phyloP scores from a whole-genome alignment of 345 rosid species.

The Camelina sativa region DNA sequence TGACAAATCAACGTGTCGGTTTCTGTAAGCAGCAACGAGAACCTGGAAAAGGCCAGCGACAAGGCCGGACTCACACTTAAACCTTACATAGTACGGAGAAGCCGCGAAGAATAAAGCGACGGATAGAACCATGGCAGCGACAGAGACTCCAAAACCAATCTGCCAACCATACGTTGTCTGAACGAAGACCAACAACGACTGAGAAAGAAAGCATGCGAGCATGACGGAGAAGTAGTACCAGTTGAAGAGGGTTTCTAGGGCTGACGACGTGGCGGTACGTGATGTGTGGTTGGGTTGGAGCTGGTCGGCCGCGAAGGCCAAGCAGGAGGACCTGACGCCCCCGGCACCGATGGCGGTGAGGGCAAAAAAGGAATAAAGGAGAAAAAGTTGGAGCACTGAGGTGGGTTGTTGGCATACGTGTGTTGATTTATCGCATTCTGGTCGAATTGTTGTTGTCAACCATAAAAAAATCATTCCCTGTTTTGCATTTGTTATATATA shows the following conservation, averaged over 20 bases:
- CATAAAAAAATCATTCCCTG: slow-evolving; percentile 56
- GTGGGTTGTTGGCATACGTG: slow-evolving; percentile 38
- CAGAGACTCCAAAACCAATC: slow-evolving; percentile 61
- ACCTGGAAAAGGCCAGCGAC: slow-evolving; percentile 58
- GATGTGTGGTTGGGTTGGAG: slow-evolving; percentile 28
- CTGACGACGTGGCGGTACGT: slow-evolving; percentile 19
- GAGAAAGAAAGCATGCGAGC: slow-evolving; percentile 40
- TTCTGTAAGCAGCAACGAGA: slow-evolving; percentile 45
- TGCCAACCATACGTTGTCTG: slow-evolving; percentile 63
- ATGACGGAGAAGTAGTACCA: slow-evolving; percentile 53
- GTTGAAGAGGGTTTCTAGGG: slow-evolving; percentile 53
- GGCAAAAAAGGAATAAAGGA: slow-evolving; percentile 49
- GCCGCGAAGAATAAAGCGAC: slow-evolving; percentile 50
- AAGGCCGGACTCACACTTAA: slow-evolving; percentile 45
- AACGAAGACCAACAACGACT: slow-evolving; percentile 55
- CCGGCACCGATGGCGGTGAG: slow-evolving; percentile 65
- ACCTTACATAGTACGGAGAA: slow-evolving; percentile 51
- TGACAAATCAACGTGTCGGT: slow-evolving; percentile 41
- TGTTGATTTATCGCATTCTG: slow-evolving; percentile 43
- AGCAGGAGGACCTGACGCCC: slow-evolving; percentile 58
- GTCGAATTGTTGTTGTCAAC: slow-evolving; percentile 46
- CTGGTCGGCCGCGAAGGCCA: slow-evolving; percentile 71
- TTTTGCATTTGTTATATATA: not conserved
- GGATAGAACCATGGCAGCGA: slow-evolving; percentile 50
- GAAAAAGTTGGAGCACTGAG: slow-evolving; percentile 37